Evolutionary conservation across 768 basidiomycete genomes (phyloP), one percentile per base, ranked within the genome.

Genomic region (Pleurotus pulmonarius): DNA sequence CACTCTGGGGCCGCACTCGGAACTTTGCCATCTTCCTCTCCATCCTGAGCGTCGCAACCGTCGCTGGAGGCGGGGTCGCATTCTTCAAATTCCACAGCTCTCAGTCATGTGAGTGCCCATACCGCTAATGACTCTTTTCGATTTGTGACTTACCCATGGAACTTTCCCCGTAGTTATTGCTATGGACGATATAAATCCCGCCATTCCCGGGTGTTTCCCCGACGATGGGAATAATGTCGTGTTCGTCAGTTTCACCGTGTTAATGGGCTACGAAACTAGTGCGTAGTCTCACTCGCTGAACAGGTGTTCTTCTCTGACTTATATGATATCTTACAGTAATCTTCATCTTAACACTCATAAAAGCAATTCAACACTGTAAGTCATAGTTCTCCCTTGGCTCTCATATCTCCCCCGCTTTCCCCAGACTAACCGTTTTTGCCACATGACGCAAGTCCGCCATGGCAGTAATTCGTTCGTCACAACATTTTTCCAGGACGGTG

Each of bases 201-300:
- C 24, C 29, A 18, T 57, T 18, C 56, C 48, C 15, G 62, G 62
- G 22, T 62, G 61, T 41, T 59, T 48, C 51, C 45, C 56, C n/a
- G 41, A 39, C 24, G 49, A 41, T 25, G 51, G 47, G 45, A 60
- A 59, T 18, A 51, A 59, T 40, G n/a, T 62, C 29, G 51, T 62
- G 38, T 63, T 46, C 25, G 51, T 62, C 15, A 49, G 39, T 25
- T 59, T 57, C 40, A 34, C 59, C 2, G 25, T 57, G 4, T 16
- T 63, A 7, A 62, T 61, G 58, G 58, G 16, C 18, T 53, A 24
- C 22, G 51, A 53, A 25, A 18, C 18, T 20, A 8, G 51, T 53
- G 39, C n/a, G 39, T 53, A 6, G n/a, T n/a, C 16, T 11, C 39
- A 11, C 15, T 34, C 7, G 13, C n/a, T 8, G 9, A 13, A 15